Evolutionary conservation across 177 flowering plant genomes (phyloP), one percentile per base, ranked within the genome.

Genomic region (Vitis hybrid): DNA sequence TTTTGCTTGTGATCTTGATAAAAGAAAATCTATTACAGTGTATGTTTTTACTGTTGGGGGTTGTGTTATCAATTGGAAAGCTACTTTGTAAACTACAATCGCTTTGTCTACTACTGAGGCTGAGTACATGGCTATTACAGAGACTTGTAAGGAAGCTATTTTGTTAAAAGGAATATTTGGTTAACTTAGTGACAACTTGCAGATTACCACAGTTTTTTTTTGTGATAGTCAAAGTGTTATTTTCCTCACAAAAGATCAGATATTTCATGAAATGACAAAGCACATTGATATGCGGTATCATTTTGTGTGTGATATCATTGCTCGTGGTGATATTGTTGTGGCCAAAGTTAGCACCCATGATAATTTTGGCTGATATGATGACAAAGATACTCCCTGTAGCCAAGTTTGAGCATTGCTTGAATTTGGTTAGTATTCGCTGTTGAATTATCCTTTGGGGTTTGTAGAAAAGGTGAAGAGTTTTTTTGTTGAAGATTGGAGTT

Each of bases 51-150:
- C 2, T 6, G 3, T n/a, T 14, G 26, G 51, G 2, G 51, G 66
- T 39, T 33, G 51, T 63, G 66, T 26, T 45, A 14, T 63, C 11
- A 63, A 26, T 39, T 63, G 4, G 21, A 63, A 63, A 63, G 66
- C 52, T 61, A 19, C 2, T 14, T 60, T 60, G 15, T 1, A 61
- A 1, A 12, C 2, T 61, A 61, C 29, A 63, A 45, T 48, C 0
- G 14, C 66, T 5, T 13, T 55, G 1, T 55, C n/a, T 55, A 55
- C 57, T 55, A 14, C 26, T 39, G 2, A 39, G 52, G 51, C 66
- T 10, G 52, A 63, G 39, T 33, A 33, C 6, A 33, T 33, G 39
- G 6, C 2, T 33, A 33, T 33, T 33, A 33, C 39, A 33, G 6
- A 33, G 4, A 5, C 39, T 33, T 33, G 39, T 1, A 33, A 33